Evolutionary conservation across 1,284 basidiomycete genomes (phyloP).

Genomic region (Cutaneotrichosporon sp.): DNA sequence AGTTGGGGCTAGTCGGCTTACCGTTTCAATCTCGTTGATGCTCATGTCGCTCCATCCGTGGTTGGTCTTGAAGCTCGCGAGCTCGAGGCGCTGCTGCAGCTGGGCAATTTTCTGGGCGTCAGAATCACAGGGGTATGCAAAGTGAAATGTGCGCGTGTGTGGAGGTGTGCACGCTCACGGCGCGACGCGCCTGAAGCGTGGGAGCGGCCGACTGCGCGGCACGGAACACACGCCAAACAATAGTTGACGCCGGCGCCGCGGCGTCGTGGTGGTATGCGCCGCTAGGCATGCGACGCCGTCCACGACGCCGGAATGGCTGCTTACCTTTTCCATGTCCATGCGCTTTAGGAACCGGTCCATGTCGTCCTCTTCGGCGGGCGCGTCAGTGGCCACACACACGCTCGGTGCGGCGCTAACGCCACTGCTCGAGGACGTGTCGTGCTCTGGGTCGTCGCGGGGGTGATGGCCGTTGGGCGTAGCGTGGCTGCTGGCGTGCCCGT

Average conservation of each 20-base stretch:
- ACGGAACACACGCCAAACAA: neutral
- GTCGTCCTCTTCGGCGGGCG: constrained; percentile 22
- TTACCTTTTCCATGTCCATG: constrained; percentile 45
- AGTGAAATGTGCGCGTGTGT: neutral
- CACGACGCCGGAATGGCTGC: too few relatives aligned
- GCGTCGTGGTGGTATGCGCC: too few relatives aligned
- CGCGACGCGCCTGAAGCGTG: neutral
- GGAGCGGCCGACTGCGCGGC: neutral
- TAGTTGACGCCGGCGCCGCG: neutral
- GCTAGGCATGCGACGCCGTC: too few relatives aligned
- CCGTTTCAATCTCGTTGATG: constrained; percentile 42
- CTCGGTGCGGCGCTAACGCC: constrained; percentile 3
- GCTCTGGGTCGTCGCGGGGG: neutral
- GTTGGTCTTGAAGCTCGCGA: constrained; percentile 43
- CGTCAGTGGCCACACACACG: constrained; percentile 5
- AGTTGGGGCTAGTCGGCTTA: constrained; percentile 12
- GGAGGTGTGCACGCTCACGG: neutral
- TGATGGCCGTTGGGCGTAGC: neutral
- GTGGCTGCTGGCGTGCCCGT: neutral
- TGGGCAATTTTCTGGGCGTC: constrained; percentile 35
- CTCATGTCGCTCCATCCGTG: constrained; percentile 44
- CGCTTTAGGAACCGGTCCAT: constrained; percentile 38
- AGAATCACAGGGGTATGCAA: neutral
- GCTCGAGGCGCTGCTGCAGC: constrained; percentile 42
- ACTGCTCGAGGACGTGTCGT: constrained; percentile 6